phyloP scores from a whole-genome alignment of 345 rosid genomes.

The Anacardium occidentale region DNA sequence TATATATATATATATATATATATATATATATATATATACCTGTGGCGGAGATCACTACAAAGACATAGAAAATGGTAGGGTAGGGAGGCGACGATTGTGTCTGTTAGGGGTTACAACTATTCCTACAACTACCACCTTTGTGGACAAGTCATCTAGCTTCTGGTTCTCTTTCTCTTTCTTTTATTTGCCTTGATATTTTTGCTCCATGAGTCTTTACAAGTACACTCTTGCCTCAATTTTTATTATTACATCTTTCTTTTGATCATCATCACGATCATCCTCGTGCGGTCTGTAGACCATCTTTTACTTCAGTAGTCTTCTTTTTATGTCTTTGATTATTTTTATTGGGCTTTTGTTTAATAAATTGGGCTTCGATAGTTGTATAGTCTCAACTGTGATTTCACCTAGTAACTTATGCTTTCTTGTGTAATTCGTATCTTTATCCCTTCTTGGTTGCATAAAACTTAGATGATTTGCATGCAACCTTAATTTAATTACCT shows the following conservation, averaged over 20 bases:
- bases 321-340: not conserved
- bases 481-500: too few species aligned
- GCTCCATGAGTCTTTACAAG: not conserved
- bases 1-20: too few species aligned
- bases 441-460: too few species aligned
- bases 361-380: too few species aligned
- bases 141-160: constrained; percentile 26
- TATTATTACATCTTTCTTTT: not conserved
- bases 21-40: too few species aligned
- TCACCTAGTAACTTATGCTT: too few species aligned
- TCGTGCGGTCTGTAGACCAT: not conserved
- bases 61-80: not conserved
- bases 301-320: too few species aligned
- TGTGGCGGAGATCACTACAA: too few species aligned
- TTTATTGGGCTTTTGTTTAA: too few species aligned
- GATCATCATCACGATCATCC: not conserved
- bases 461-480: too few species aligned
- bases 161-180: not conserved
- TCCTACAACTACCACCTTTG: constrained; percentile 14
- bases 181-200: not conserved
- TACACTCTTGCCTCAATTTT: not conserved
- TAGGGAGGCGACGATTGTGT: constrained; percentile 19
- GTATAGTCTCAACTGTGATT: too few species aligned
- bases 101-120: constrained; percentile 37
- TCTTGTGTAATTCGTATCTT: too few species aligned